Conservation (phyloP, 163 green algal genomes). For the Scenedesmus sp. region DNA sequence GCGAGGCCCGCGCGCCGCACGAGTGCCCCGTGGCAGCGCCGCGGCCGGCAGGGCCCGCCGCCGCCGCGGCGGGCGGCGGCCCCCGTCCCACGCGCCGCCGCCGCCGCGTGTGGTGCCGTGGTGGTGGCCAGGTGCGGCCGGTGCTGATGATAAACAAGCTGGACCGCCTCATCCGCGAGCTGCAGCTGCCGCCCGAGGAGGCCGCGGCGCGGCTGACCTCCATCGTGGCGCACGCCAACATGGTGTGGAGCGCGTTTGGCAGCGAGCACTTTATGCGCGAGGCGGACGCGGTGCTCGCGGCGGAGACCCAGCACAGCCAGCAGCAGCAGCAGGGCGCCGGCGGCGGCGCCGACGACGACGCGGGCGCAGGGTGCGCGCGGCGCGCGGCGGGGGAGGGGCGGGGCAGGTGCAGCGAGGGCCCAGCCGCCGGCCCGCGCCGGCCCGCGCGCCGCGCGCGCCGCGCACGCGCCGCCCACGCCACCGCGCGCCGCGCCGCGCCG, state of each 20-base stretch:
- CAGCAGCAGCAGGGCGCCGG: background rate
- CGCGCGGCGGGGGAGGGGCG: slow-evolving; percentile 26
- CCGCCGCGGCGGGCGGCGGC: too few relatives aligned
- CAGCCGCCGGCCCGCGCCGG: background rate
- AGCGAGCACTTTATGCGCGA: slow-evolving; percentile 92
- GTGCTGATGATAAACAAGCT: slow-evolving; percentile 98
- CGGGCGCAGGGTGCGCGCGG: slow-evolving; percentile 29
- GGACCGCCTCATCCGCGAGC: slow-evolving; percentile 94
- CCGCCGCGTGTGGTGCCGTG: too few relatives aligned
- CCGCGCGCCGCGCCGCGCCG: too few relatives aligned
- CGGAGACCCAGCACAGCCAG: slow-evolving; percentile 58
- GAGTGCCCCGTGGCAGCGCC: background rate
- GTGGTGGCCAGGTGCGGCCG: slow-evolving; percentile 68
- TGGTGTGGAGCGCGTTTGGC: slow-evolving; percentile 89
- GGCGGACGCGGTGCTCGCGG: slow-evolving; percentile 87
- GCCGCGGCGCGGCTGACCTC: slow-evolving; percentile 80
- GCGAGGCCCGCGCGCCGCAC: too few relatives aligned
- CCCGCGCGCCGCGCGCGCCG: too few relatives aligned
- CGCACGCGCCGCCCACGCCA: too few relatives aligned
- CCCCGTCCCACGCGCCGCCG: too few relatives aligned
- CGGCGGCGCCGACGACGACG: too few relatives aligned
- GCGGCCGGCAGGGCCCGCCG: too few relatives aligned
- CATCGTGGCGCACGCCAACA: slow-evolving; percentile 96
- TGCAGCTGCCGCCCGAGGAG: slow-evolving; percentile 84
- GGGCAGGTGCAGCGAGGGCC: background rate